phyloP scores from a whole-genome alignment of 345 rosid species.

The Mercurialis annua region DNA sequence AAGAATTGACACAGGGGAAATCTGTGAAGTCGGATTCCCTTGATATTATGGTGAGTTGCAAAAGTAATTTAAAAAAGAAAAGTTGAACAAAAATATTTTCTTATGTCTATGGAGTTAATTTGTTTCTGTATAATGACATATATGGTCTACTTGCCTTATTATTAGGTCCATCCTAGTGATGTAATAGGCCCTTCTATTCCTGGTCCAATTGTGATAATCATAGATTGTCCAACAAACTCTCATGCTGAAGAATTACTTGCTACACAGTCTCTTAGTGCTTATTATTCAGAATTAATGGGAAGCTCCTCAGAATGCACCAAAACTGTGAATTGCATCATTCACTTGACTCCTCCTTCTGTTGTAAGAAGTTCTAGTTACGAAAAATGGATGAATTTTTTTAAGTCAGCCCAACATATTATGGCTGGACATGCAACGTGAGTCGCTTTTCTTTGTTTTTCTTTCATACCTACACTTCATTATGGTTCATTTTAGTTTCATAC shows the following conservation, averaged over 20 bases:
- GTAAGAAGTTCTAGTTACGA: conserved; percentile 54
- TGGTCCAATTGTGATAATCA: conserved; percentile 81
- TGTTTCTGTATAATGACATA: too few relatives aligned
- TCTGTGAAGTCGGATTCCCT: conserved; percentile 72
- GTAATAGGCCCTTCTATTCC: conserved; percentile 93
- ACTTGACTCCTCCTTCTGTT: conserved; percentile 72
- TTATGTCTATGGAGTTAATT: too few relatives aligned
- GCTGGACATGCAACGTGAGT: conserved; percentile 83
- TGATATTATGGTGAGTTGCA: conserved; percentile 59
- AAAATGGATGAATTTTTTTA: conserved; percentile 77
- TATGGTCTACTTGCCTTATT: too few relatives aligned
- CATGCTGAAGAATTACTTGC: conserved; percentile 54
- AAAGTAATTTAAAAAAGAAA: conserved; percentile 10
- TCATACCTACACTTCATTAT: conserved; percentile 8
- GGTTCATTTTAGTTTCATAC: conserved; percentile 1
- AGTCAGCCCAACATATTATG: conserved; percentile 70
- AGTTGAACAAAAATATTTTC: conserved; percentile 2
- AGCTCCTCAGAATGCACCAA: conserved; percentile 33
- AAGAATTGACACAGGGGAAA: conserved; percentile 71
- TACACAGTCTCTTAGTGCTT: conserved; percentile 44
- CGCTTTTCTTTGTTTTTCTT: conserved; percentile 14
- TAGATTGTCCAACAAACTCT: conserved; percentile 84
- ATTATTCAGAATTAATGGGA: conserved; percentile 38
- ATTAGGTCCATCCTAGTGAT: conserved; percentile 87
- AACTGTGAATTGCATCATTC: conserved; percentile 67